A percentile compares a stretch with the other conserved stretches of the same genome.
Conservation (phyloP, 129 eudicot genomes). For the Mikania micrantha region DNA sequence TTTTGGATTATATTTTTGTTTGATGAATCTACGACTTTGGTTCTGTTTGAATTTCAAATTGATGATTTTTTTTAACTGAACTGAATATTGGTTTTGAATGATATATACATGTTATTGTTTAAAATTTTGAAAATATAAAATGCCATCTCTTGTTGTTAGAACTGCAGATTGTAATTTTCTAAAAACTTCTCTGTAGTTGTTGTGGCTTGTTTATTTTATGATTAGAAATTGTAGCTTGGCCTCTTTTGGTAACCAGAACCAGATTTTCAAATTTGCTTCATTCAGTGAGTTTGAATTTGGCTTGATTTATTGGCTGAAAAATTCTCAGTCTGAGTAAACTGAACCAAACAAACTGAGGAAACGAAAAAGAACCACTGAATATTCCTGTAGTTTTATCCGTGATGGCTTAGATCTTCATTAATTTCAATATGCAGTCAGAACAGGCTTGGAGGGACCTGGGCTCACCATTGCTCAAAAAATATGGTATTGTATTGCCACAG, state of each 20-base stretch:
- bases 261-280: too few relatives aligned
- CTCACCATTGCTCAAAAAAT: conserved; percentile 77
- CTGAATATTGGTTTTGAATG: not conserved
- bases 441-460: conserved; percentile 98
- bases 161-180: not conserved
- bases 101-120: not conserved
- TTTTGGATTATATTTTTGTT: not conserved
- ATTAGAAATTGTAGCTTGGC: not conserved
- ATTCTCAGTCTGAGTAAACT: not conserved
- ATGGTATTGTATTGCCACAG: conserved; percentile 89
- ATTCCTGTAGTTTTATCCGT: not conserved
- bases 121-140: not conserved
- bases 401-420: conserved; percentile 8
- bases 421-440: conserved; percentile 46
- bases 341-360: not conserved
- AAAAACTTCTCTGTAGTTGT: too few relatives aligned
- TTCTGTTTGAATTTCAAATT: not conserved
- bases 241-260: not conserved
- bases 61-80: not conserved
- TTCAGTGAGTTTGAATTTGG: not conserved
- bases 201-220: too few relatives aligned
- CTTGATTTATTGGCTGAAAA: not conserved
- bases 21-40: not conserved
- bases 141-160: not conserved
- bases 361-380: not conserved